Evolutionary conservation across 2,329 filamentous ascomycete genomes (phyloP), one percentile per base, ranked within the genome.

Genomic region (Nigrospora osmanthi): DNA sequence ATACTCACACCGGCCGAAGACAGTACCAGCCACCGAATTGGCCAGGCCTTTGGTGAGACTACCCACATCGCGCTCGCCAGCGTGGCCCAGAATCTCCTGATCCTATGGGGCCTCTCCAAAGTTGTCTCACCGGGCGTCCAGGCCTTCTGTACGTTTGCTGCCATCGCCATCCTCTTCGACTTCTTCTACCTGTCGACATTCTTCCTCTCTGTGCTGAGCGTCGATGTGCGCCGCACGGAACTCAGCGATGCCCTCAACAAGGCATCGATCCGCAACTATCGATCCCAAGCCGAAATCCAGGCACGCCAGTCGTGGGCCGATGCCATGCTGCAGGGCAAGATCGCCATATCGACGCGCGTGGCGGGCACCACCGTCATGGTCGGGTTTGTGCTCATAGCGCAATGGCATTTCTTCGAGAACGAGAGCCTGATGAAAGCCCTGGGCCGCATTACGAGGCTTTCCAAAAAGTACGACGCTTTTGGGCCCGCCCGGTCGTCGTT

Each of bases 131-230:
- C 83, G 0, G 83, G 83, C 40, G 83, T 89, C 4, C 77, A 81
- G 1, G 83, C 82, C 0, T 89, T 90, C 54, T 90, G 87, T 63
- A 77, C 76, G 1, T 91, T 90, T 60, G 81, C 83, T 3, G 82
- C 82, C 3, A 78, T 90, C 42, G 87, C 86, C 1, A 78, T 88
- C 13, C 64, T 85, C 1, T 84, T 90, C 54, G 87, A 91, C 61
- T 85, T 86, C 49, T 81, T 89, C 55, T 89, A 86, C 56, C 72
- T 89, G 17, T 75, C 87, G 9, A 90, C 86, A 0, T 90, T 89
- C 64, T 90, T 91, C 57, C 71, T 89, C 4, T 80, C 86, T 1
- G 85, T 91, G 12, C 69, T 91, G 19, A 89, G 85, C 55, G 81
- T 91, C 37, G 87, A 91, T 59, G 85, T 91, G 11, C 78, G 82